Evolutionary conservation across 192 early-diverging fungal genomes (phyloP), one percentile per base, ranked within the genome.

Genomic region (Umbelopsis sp.): DNA sequence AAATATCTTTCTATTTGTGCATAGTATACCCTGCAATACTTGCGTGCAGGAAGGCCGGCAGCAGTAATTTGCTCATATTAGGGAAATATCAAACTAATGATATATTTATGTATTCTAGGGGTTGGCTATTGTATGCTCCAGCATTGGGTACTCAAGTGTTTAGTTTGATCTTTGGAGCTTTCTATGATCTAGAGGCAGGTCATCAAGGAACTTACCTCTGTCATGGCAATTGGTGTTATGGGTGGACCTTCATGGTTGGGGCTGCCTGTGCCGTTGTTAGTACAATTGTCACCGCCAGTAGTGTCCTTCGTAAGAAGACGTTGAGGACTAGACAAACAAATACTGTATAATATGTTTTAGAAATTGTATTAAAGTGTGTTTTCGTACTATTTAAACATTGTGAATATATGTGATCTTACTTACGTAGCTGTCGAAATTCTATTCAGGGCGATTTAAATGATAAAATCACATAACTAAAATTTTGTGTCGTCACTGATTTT

Each of bases 111-210:
- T 45, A 21, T 14, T 62, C 24, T 38, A 71, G 70, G 77, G 77
- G 77, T 11, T 71, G 59, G 51, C n/a, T 78, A 20, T 68, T 78
- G n/a, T 78, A 73, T 74, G 77, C 77, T 34, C 77, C 77, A 32
- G 77, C 77, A 2, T 54, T 78, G 22, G 77, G 77, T 9, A 78
- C 72, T 50, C 77, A 78, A 45, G 2, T 68, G 9, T 78, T 78
- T 12, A 78, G 74, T 45, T 22, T 78, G 14, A 68, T 78, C 14
- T 78, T 78, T 74, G 77, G 72, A 16, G 38, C 70, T 11, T 50
- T 78, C 17, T 78, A 78, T 31, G 77, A 71, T n/a, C 32, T 29
- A 2, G 50, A 78, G n/a, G 72, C 77, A 16, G 24, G 49, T 26
- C 54, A 67, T 17, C 77, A 78, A 67, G 69, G 68, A 45, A 59